Percentiles rank a stretch among this genome's conserved stretches.
These are phyloP conservation scores for Leishmania aethiopica DNA, from an alignment of 208 protist species.

Conservation along the genomic window DNA sequence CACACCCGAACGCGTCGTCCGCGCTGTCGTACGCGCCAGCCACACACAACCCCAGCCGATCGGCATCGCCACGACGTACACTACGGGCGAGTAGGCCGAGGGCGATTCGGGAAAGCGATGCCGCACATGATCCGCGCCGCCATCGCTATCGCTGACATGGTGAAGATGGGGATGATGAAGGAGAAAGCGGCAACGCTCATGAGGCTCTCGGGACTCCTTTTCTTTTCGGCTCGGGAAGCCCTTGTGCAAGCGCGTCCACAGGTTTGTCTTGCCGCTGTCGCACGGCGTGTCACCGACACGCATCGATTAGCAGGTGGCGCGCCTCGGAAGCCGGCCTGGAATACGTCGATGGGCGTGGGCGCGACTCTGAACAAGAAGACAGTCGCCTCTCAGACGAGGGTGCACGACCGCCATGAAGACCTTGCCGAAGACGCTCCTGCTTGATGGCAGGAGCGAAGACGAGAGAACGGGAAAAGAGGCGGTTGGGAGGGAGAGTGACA, in stretches of 20 bases:
- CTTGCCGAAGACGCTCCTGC: background rate
- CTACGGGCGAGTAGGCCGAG: conserved; percentile 22
- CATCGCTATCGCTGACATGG: conserved; percentile 26
- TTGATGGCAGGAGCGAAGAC: background rate
- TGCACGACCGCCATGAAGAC: conserved; percentile 21
- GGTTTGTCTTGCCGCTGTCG: conserved; percentile 17
- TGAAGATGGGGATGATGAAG: conserved; percentile 48
- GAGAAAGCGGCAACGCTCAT: conserved; percentile 44
- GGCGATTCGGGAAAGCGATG: conserved; percentile 11
- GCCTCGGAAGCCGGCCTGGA: background rate
- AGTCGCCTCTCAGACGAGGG: conserved; percentile 31
- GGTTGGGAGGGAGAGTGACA: background rate
- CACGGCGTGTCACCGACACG: conserved; percentile 36
- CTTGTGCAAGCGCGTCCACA: conserved; percentile 15
- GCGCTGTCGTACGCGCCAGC: conserved; percentile 26
- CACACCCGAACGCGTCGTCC: background rate
- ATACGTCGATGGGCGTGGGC: conserved; percentile 41
- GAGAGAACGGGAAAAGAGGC: background rate
- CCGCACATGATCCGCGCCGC: conserved; percentile 27
- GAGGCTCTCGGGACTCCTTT: conserved; percentile 3
- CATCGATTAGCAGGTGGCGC: conserved; percentile 39
- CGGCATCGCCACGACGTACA: conserved; percentile 21
- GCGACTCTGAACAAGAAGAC: conserved; percentile 40
- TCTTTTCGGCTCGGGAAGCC: conserved; percentile 20
- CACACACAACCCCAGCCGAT: conserved; percentile 41